These are phyloP conservation scores for Dactylorhiza incarnata DNA, from an alignment of 106 monocot species.

Conservation along the genomic window DNA sequence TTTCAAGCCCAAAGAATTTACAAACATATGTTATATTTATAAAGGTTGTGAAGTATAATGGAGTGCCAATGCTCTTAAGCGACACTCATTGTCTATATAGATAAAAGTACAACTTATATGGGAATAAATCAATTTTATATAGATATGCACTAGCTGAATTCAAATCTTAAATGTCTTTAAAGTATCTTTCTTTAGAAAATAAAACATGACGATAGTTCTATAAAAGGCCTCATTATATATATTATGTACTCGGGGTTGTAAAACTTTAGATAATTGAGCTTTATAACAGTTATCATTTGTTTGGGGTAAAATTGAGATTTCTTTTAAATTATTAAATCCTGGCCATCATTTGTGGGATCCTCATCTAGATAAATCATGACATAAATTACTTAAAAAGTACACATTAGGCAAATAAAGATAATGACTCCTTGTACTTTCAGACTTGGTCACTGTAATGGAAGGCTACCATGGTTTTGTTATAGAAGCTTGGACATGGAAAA, in stretches of 20 bases:
- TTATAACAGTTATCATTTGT: neutral
- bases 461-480: neutral
- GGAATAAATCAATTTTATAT: neutral
- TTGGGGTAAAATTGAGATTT: neutral
- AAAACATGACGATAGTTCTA: neutral
- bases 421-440: neutral
- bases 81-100: neutral
- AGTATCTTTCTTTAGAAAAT: neutral
- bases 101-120: neutral
- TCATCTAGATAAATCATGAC: slow-evolving; percentile 3
- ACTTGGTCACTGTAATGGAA: neutral
- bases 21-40: no score
- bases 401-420: neutral
- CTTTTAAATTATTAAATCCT: neutral
- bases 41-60: slow-evolving; percentile 4
- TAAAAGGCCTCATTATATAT: neutral
- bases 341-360: neutral
- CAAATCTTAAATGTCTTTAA: neutral
- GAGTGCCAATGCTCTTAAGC: neutral
- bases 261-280: neutral
- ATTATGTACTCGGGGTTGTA: neutral
- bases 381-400: neutral
- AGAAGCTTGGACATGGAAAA: neutral
- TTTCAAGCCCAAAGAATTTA: no score
- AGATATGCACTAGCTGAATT: neutral